Conservation (phyloP, 352 stramenopile genomes). For the Elongisporangium prolatum region DNA sequence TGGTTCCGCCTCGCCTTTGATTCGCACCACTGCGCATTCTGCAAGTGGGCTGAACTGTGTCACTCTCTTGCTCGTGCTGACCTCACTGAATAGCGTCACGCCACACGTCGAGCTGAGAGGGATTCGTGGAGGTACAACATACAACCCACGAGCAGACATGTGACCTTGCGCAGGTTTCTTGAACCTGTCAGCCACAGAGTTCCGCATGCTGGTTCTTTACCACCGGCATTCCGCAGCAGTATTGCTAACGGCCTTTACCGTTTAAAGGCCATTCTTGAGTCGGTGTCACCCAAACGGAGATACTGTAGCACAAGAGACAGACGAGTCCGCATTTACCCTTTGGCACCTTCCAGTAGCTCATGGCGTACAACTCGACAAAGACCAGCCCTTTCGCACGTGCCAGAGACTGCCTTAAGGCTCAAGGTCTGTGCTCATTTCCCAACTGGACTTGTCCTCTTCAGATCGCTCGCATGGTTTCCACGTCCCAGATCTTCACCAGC, state of each 20-base stretch:
- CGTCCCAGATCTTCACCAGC: background rate
- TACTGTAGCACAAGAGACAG: background rate
- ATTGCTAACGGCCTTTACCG: background rate
- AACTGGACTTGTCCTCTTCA: constrained; percentile 2
- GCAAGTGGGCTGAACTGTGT: no score
- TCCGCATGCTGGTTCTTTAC: background rate
- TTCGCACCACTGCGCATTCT: no score
- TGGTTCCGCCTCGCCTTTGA: no score
- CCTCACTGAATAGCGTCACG: background rate
- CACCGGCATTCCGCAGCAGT: background rate
- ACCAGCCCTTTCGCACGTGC: background rate
- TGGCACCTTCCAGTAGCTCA: background rate
- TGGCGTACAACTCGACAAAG: background rate
- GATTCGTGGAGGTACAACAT: background rate
- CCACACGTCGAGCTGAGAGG: background rate
- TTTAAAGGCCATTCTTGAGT: background rate
- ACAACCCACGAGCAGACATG: background rate
- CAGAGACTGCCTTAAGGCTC: no score
- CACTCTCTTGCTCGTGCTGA: no score
- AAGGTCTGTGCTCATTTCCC: constrained; percentile 1
- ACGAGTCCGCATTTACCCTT: background rate
- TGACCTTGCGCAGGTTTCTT: background rate
- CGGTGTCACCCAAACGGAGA: background rate
- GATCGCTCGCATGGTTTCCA: background rate
- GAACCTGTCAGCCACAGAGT: background rate